A percentile compares a stretch with the other conserved stretches of the same genome.
Conservation (phyloP, 1,284 basidiomycete species). For the Cystobasidium slooffiae region DNA sequence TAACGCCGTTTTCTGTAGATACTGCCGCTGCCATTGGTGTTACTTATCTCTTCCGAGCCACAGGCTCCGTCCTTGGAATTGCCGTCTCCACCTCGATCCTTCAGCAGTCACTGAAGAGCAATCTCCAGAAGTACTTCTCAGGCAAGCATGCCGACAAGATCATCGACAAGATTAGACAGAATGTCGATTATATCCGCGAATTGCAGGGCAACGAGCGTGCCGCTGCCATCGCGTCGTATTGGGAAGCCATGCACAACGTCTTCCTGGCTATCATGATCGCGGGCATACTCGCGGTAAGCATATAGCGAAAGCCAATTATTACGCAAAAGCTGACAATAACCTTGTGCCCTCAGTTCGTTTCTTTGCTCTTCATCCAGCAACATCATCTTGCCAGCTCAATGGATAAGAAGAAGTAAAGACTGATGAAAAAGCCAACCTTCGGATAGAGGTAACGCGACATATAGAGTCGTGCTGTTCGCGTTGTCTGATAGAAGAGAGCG, state of each 20-base stretch:
- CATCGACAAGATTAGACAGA: constrained; percentile 54
- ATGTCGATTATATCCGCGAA: constrained; percentile 54
- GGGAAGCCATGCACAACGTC: constrained; percentile 56
- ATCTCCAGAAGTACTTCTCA: constrained; percentile 52
- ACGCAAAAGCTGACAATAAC: not conserved
- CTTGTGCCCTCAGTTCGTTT: constrained; percentile 48
- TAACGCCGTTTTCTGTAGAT: not conserved
- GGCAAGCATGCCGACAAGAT: constrained; percentile 48
- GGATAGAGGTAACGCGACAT: no score
- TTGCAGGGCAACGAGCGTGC: constrained; percentile 47
- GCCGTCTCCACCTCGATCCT: constrained; percentile 57
- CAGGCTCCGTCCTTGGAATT: constrained; percentile 57
- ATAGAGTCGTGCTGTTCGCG: not conserved
- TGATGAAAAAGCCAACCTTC: not conserved
- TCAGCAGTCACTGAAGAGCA: constrained; percentile 56
- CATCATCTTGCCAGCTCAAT: constrained; percentile 53
- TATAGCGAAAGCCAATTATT: not conserved
- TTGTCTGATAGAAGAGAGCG: not conserved
- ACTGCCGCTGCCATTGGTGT: constrained; percentile 33
- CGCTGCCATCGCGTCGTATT: constrained; percentile 56
- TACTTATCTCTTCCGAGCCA: constrained; percentile 58
- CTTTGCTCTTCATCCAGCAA: constrained; percentile 56
- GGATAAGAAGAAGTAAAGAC: constrained; percentile 40
- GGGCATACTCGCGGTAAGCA: constrained; percentile 51
- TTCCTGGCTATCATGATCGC: constrained; percentile 56